Evolutionary conservation across 495 filamentous ascomycete species (phyloP).

Genomic region (Podospora fimiseda): DNA sequence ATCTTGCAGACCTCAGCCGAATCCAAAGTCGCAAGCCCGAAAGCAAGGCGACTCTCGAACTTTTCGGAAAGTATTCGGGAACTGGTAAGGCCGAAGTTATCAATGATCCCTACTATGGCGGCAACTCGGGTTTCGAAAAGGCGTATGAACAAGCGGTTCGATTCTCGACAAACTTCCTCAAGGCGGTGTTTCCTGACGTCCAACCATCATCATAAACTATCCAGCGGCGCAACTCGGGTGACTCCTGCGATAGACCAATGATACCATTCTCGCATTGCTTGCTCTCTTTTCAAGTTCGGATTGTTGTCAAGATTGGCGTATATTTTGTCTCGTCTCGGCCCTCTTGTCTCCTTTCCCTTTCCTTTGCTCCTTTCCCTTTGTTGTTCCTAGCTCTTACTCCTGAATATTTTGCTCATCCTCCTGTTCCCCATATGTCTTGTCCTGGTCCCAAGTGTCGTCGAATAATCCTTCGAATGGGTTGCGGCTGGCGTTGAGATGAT

Average conservation of each 20-base stretch:
- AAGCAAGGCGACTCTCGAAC: conserved; percentile 54
- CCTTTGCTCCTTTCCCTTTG: no score
- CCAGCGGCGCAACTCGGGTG: neutral
- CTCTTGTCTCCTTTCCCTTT: no score
- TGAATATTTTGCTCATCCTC: no score
- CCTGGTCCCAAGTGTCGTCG: no score
- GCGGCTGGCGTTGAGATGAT: no score
- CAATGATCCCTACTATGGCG: conserved; percentile 91
- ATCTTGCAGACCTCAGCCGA: conserved; percentile 63
- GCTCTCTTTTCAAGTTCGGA: neutral
- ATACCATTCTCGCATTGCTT: conserved; percentile 8
- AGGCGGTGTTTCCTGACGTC: conserved; percentile 40
- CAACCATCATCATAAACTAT: conserved; percentile 6
- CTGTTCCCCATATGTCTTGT: no score
- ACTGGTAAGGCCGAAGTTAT: conserved; percentile 63
- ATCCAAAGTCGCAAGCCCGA: conserved; percentile 49
- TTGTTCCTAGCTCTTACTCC: no score
- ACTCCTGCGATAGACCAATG: neutral
- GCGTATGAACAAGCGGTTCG: conserved; percentile 76
- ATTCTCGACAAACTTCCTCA: conserved; percentile 73
- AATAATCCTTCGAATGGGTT: no score
- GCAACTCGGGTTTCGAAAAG: conserved; percentile 70
- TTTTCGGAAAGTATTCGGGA: conserved; percentile 80
- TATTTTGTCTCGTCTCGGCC: neutral
- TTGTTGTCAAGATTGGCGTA: neutral